phyloP scores from a whole-genome alignment of 2,329 filamentous ascomycete genomes.

The Monilinia fructicola region DNA sequence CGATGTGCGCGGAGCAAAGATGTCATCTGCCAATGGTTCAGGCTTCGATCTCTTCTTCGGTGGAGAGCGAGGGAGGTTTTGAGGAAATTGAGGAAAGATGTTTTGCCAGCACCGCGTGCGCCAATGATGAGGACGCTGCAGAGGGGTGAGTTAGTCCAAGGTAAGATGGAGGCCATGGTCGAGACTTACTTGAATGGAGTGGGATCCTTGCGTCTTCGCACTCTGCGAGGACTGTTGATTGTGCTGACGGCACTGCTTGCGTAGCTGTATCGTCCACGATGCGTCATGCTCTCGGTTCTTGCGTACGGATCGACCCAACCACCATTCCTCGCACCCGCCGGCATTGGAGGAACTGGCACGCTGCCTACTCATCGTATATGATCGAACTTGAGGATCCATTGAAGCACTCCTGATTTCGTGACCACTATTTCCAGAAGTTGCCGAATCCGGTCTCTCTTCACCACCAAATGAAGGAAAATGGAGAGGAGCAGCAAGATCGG shows the following conservation, averaged over 20 bases:
- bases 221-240: constrained; percentile 87
- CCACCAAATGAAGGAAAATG: constrained; percentile 49
- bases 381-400: constrained; percentile 50
- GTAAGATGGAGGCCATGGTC: background rate
- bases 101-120: constrained; percentile 85
- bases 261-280: constrained; percentile 94
- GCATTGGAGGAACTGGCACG: constrained; percentile 58
- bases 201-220: constrained; percentile 93
- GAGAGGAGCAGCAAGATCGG: constrained; percentile 42
- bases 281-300: constrained; percentile 90
- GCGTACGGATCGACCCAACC: constrained; percentile 73
- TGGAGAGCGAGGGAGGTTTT: constrained; percentile 83
- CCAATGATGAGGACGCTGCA: constrained; percentile 85
- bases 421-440: constrained; percentile 53
- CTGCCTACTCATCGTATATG: constrained; percentile 37
- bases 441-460: constrained; percentile 63
- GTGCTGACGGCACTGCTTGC: constrained; percentile 88
- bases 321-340: constrained; percentile 43
- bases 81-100: constrained; percentile 94
- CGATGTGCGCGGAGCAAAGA: constrained; percentile 46
- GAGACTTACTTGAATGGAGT: constrained; percentile 95
- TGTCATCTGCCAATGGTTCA: constrained; percentile 50
- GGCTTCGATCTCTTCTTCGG: constrained; percentile 64
- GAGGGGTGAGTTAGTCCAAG: constrained; percentile 27
- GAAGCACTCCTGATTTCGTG: constrained; percentile 45